phyloP scores from a whole-genome alignment of 106 monocot genomes.

The Dendrobium chrysotoxum region DNA sequence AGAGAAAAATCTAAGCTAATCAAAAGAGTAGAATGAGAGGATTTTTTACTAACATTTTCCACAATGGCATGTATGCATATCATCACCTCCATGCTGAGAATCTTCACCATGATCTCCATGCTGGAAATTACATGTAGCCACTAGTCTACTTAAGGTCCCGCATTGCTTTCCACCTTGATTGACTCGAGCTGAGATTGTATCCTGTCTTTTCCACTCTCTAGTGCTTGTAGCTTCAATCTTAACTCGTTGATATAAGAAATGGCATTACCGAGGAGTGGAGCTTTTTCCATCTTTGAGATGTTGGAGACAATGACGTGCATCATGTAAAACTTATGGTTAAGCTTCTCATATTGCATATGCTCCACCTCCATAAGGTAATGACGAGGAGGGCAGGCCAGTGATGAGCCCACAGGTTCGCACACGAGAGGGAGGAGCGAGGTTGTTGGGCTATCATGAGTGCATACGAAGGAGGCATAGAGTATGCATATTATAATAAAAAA shows the following conservation, averaged over 20 bases:
- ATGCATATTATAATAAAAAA: too few species aligned
- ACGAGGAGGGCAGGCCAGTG: too few species aligned
- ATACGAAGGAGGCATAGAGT: too few species aligned
- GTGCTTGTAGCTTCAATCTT: slow-evolving; percentile 18
- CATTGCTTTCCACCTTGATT: slow-evolving; percentile 26
- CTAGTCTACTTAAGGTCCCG: slow-evolving; percentile 1
- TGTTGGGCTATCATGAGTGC: too few species aligned
- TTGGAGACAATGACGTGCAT: slow-evolving; percentile 85
- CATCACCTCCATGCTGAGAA: slow-evolving; percentile 53
- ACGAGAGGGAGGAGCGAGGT: too few species aligned
- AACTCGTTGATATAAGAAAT: slow-evolving; percentile 81
- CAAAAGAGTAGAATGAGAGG: too few species aligned
- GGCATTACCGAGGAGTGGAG: slow-evolving; percentile 80
- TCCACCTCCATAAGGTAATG: slow-evolving; percentile 89
- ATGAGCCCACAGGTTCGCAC: too few species aligned
- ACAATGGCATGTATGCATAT: slow-evolving; percentile 44
- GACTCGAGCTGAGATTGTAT: slow-evolving; percentile 30
- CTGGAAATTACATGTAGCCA: slow-evolving; percentile 14
- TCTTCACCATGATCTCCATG: slow-evolving; percentile 55
- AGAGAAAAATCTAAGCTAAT: too few species aligned
- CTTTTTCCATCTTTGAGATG: slow-evolving; percentile 96
- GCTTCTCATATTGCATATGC: slow-evolving; percentile 79
- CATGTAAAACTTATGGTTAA: slow-evolving; percentile 88
- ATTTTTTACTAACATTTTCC: too few species aligned
- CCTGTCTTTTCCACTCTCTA: slow-evolving; percentile 44